A percentile compares a stretch with the other conserved stretches of the same genome.
Evolutionary conservation across 2,329 filamentous ascomycete genomes (phyloP).

Genomic region (Macroventuria anomochaeta): DNA sequence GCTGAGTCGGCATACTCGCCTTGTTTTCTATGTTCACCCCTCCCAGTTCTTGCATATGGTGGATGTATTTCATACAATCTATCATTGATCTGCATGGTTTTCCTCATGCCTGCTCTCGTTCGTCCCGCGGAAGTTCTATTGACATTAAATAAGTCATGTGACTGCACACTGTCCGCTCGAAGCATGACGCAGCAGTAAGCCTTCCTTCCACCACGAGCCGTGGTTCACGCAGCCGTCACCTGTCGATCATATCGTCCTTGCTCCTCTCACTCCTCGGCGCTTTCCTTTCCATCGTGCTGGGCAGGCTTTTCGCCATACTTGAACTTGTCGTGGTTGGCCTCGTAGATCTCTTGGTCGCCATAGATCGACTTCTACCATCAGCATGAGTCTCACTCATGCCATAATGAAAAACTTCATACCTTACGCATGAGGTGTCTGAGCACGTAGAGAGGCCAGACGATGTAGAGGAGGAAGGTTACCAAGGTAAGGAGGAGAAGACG

Average conservation of each 20-base stretch:
- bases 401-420: neutral
- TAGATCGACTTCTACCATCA: constrained; percentile 7
- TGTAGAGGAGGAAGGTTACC: neutral
- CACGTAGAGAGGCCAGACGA: constrained; percentile 2
- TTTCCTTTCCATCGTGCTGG: neutral
- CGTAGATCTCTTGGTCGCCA: neutral
- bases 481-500: neutral
- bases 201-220: too few species aligned
- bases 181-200: neutral
- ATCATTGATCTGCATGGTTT: constrained; percentile 5
- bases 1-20: constrained; percentile 33
- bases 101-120: neutral
- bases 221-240: too few species aligned
- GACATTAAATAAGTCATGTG: neutral
- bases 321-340: constrained; percentile 3
- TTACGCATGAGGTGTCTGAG: constrained; percentile 1
- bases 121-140: neutral
- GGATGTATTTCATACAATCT: constrained; percentile 27
- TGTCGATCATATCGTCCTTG: too few species aligned
- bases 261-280: neutral
- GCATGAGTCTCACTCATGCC: neutral
- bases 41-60: constrained; percentile 21
- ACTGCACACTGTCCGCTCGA: neutral
- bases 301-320: neutral
- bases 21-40: constrained; percentile 22